Evolutionary conservation across 2,329 filamentous ascomycete genomes (phyloP), one percentile per base, ranked within the genome.

Genomic region (Lachnellula cervina): DNA sequence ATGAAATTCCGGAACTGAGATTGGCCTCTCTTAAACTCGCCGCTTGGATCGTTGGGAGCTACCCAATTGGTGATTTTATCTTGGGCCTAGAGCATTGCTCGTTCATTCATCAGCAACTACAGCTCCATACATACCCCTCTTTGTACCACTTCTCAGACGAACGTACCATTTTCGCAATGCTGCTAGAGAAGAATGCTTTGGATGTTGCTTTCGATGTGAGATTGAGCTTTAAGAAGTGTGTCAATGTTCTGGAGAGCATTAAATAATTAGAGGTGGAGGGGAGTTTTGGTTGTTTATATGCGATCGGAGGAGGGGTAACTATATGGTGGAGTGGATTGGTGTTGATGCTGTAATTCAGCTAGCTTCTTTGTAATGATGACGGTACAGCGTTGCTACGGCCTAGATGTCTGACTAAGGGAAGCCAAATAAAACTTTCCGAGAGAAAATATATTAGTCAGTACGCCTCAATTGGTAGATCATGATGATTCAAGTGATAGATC

Each of bases 11-110:
- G 85, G 75, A 97, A 97, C 54, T 84, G 80, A 58, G 89, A 94
- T 60, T 80, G 79, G 71, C 91, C 89, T 59, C 93, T 87, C 77
- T 96, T 96, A 80, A 96, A 97, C 74, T 97, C 91, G 72, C 93
- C 93, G 17, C 83, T 82, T 69, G 84, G 88, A 76, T 94, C 89
- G 65, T 79, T 79, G 46, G 83, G 86, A 60, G 83, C 79, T 51
- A 94, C 90, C 90, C 90, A 96, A 67, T 93, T 83, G 46, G 90
- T 92, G 70, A 96, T 90, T 54, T 80, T 82, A 56, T 65, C 56
- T 52, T 60, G 59, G 2, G 62, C 23, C 60, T 66, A 28, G 14
- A 19, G 21, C 32, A 43, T 16, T 66, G 28, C 13, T 32, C 9
- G 9, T 32, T 32, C 28, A 32, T 42, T 54, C 54, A 49, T 63